These are phyloP conservation scores for Vinca minor DNA, from an alignment of 257 asterid species.

Conservation along the genomic window DNA sequence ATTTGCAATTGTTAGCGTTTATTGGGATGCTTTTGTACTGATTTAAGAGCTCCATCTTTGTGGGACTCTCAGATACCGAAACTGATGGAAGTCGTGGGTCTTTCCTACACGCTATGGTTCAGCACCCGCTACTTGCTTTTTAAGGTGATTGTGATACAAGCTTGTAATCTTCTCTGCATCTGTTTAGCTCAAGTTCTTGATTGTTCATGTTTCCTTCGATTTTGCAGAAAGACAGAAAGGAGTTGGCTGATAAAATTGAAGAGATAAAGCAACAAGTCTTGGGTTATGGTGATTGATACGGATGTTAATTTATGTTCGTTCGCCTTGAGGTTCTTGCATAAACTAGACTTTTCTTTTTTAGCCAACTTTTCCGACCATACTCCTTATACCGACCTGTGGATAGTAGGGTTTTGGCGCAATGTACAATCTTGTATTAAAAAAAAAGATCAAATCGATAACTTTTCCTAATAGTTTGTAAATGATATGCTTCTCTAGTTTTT, in stretches of 20 bases:
- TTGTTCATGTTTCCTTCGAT: conserved; percentile 1
- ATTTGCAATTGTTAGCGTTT: neutral
- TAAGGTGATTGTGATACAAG: conserved; percentile 38
- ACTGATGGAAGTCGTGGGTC: conserved; percentile 64
- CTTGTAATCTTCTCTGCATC: neutral
- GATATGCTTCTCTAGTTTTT: neutral
- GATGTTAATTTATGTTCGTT: neutral
- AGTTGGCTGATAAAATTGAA: conserved; percentile 48
- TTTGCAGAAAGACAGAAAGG: conserved; percentile 64
- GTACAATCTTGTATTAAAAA: too few species aligned
- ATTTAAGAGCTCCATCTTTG: conserved; percentile 1
- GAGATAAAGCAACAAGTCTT: conserved; percentile 55
- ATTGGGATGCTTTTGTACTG: conserved; percentile 1
- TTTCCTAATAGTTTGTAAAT: neutral
- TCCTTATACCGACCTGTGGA: conserved; percentile 2
- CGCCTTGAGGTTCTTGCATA: neutral
- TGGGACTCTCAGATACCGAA: conserved; percentile 48
- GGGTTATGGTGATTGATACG: conserved; percentile 34
- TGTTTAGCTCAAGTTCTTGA: neutral
- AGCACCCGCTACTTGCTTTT: conserved; percentile 58
- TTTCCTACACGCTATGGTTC: conserved; percentile 77
- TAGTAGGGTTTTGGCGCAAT: conserved; percentile 5
- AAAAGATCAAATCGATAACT: neutral
- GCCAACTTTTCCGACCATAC: neutral
- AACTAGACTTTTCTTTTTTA: neutral